A percentile compares a stretch with the other conserved stretches of the same genome.
phyloP scores from a whole-genome alignment of 768 basidiomycete species.

The Hericium erinaceus region DNA sequence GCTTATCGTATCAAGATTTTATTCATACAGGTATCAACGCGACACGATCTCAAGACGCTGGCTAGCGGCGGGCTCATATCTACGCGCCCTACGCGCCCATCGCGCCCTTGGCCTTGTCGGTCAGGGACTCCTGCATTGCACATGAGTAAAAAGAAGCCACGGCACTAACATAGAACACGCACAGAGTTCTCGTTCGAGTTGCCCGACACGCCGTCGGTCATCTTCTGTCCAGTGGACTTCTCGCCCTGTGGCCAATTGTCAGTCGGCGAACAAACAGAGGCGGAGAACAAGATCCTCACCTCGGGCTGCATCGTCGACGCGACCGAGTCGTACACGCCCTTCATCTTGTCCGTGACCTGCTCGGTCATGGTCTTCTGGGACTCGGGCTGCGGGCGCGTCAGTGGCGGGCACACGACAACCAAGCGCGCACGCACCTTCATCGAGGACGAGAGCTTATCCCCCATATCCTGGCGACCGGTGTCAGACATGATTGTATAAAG shows the following conservation, averaged over 20 bases:
- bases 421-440: conserved; percentile 32
- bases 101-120: not conserved
- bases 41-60: not conserved
- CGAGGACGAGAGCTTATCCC: conserved; percentile 44
- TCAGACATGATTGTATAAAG: conserved; percentile 38
- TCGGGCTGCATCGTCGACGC: conserved; percentile 43
- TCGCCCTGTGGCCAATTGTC: conserved; percentile 27
- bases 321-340: conserved; percentile 37
- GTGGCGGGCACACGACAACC: not conserved
- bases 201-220: conserved; percentile 36
- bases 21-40: not conserved
- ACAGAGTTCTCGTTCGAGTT: conserved; percentile 41
- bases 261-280: not conserved
- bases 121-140: not conserved
- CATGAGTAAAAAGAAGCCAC: not conserved
- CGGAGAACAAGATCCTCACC: conserved; percentile 19
- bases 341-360: conserved; percentile 38
- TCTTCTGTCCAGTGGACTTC: conserved; percentile 42
- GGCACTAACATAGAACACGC: conserved; percentile 1
- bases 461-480: conserved; percentile 45
- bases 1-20: not conserved
- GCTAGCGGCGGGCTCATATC: not conserved
- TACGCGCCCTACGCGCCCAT: too few relatives aligned
- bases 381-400: conserved; percentile 35
- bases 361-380: conserved; percentile 48